Evolutionary conservation across 169 alveolate species (phyloP).

Genomic region (Miamiensis avidus): DNA sequence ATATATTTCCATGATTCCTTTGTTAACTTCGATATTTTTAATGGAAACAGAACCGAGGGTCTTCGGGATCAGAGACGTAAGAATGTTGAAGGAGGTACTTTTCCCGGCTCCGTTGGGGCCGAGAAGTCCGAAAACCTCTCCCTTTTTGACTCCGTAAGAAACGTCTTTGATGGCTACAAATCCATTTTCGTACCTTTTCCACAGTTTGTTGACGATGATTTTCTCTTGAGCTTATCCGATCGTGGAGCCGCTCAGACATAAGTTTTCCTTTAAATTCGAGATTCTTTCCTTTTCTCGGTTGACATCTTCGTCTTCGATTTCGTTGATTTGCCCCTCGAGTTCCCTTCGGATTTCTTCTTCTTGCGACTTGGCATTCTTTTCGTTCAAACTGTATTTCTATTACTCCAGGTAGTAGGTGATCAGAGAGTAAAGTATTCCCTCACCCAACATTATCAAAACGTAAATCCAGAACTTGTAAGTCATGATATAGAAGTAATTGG

Average conservation of each 20-base stretch:
- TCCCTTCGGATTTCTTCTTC: neutral
- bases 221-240: neutral
- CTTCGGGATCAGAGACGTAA: conserved; percentile 54
- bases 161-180: conserved; percentile 40
- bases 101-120: conserved; percentile 84
- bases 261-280: no score
- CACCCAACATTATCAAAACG: neutral
- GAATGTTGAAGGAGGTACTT: conserved; percentile 58
- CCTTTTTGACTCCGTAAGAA: conserved; percentile 58
- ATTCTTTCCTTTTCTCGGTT: conserved; percentile 5
- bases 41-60: conserved; percentile 51
- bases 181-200: conserved; percentile 38
- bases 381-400: neutral
- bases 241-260: neutral
- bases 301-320: neutral
- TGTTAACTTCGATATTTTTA: conserved; percentile 33
- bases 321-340: neutral
- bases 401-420: neutral
- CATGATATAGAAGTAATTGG: no score
- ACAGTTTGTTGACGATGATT: conserved; percentile 3
- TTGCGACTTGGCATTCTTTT: neutral
- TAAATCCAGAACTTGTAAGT: neutral
- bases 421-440: neutral
- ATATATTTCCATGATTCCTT: conserved; percentile 25
- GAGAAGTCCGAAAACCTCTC: conserved; percentile 72